phyloP scores from a whole-genome alignment of 1,284 basidiomycete genomes.

The Cerioporus squamosus region DNA sequence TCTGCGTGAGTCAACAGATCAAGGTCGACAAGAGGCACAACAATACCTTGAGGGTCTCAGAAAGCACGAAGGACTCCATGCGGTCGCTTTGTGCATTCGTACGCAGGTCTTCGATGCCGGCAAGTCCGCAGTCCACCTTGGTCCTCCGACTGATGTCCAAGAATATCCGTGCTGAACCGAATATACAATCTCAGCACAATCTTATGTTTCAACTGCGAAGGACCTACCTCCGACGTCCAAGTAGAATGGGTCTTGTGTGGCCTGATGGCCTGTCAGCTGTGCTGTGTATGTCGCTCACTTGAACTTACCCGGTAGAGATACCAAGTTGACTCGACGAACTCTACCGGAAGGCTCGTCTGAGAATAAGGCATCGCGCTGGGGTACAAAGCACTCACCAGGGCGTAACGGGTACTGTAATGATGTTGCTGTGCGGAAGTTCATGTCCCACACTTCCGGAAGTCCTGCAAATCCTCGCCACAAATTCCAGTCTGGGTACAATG shows the following conservation, averaged over 20 bases:
- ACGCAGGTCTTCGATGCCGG: constrained; percentile 79
- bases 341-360: constrained; percentile 36
- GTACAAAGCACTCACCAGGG: constrained; percentile 53
- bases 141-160: constrained; percentile 75
- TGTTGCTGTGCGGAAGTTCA: constrained; percentile 72
- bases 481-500: constrained; percentile 94
- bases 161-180: constrained; percentile 66
- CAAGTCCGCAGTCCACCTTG: constrained; percentile 85
- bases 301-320: constrained; percentile 83
- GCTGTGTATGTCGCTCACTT: not conserved
- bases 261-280: constrained; percentile 50
- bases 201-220: too few species aligned
- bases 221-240: constrained; percentile 72
- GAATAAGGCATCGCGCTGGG: not conserved
- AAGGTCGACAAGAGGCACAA: too few species aligned
- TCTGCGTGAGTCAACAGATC: not conserved
- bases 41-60: constrained; percentile 85
- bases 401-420: constrained; percentile 85
- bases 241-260: constrained; percentile 90
- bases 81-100: constrained; percentile 85
- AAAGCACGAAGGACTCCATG: constrained; percentile 93
- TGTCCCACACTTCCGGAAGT: constrained; percentile 90
- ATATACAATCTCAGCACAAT: not conserved
- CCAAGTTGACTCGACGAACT: constrained; percentile 94
- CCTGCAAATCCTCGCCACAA: constrained; percentile 86